Base-by-base conservation (phyloP, 306 rosid species). In the Benincasa hispida region DNA sequence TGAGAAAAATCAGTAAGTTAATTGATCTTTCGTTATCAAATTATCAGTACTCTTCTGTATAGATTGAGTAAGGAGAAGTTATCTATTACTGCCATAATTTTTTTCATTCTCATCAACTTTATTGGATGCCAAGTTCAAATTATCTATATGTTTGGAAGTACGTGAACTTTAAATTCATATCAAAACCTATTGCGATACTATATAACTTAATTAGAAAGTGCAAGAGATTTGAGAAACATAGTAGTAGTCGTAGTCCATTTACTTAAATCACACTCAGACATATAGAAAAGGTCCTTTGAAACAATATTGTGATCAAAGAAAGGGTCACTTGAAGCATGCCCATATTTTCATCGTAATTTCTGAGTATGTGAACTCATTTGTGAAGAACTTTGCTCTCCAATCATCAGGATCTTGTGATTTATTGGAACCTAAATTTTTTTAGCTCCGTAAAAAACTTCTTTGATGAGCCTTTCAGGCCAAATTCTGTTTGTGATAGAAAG, bases 1-100 rank as follows among this genome's bases (percentile, higher is more conserved):
- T 88, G 87, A 88, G 85, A 81, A 91, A 88, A 83, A 82, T 86
- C 86, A 91, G 97, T 82, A 85, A 61, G 91, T 53, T 67, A 70
- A 67, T 18, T 72, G 34, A 72, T 17, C 24, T 37, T 70, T 70
- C 28, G 76, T 15, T 22, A 72, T 47, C 57, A 25, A 70, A 48
- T 72, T 48, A 22, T 48, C 59, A 8, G 42, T 50, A 27, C 56
- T 72, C 28, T 28, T 50, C 42, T 15, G 3, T 27, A 45, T 7
- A 45, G 37, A 25, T 27, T 47, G 0, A 72, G 76, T 25, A 70
- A 70, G 17, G 25, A 24, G 22, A 47, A 70, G 13, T 47, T 7
- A 25, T 42, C 11, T 12, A 69, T 69, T 45, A 14, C 57, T 15
- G 9, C 11, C 34, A 24, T 27, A 3, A 70, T 15, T 70, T 45